Percentiles rank a stretch among this genome's conserved stretches.
phyloP scores from a whole-genome alignment of 257 asterid genomes.

The Penstemon newberryi region DNA sequence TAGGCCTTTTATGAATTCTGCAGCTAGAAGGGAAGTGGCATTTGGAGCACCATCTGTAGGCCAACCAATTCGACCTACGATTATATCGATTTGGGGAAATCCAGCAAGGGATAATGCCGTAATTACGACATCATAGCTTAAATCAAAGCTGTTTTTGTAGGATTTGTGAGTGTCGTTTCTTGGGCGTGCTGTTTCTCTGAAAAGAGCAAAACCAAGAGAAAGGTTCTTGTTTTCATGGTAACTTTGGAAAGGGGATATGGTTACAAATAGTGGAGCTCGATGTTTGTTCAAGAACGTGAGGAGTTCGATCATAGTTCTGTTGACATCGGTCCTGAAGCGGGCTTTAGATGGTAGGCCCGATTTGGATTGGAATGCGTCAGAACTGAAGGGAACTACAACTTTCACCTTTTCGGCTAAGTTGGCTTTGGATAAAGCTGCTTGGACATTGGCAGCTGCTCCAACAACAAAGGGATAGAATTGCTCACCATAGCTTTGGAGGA shows the following conservation, averaged over 20 bases:
- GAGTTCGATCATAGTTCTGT: conserved; percentile 72
- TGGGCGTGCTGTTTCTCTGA: conserved; percentile 50
- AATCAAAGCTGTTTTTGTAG: conserved; percentile 67
- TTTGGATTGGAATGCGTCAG: conserved; percentile 54
- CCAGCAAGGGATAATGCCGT: conserved; percentile 58
- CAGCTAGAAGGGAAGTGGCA: conserved; percentile 62
- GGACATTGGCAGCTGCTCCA: conserved; percentile 79
- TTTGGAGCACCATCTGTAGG: conserved; percentile 83
- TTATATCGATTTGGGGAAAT: conserved; percentile 48
- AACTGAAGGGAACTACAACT: conserved; percentile 76
- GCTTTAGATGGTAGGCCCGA: conserved; percentile 60
- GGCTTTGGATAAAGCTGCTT: conserved; percentile 60
- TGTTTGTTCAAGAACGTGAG: conserved; percentile 61
- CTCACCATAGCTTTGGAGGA: conserved; percentile 61
- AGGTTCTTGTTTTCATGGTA: conserved; percentile 59
- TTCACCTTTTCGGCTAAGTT: conserved; percentile 60
- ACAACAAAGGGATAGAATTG: conserved; percentile 71
- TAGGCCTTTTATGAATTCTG: conserved; percentile 60
- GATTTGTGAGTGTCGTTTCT: conserved; percentile 46
- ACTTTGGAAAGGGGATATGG: conserved; percentile 66
- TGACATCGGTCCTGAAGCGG: conserved; percentile 62
- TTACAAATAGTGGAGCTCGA: conserved; percentile 63
- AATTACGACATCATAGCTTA: conserved; percentile 51
- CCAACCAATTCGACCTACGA: conserved; percentile 75
- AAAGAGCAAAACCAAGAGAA: conserved; percentile 74